A percentile compares a stretch with the other conserved stretches of the same genome.
These are phyloP conservation scores for Olyra latifolia DNA, from an alignment of 176 grass and related monocot genomes.

Conservation along the genomic window DNA sequence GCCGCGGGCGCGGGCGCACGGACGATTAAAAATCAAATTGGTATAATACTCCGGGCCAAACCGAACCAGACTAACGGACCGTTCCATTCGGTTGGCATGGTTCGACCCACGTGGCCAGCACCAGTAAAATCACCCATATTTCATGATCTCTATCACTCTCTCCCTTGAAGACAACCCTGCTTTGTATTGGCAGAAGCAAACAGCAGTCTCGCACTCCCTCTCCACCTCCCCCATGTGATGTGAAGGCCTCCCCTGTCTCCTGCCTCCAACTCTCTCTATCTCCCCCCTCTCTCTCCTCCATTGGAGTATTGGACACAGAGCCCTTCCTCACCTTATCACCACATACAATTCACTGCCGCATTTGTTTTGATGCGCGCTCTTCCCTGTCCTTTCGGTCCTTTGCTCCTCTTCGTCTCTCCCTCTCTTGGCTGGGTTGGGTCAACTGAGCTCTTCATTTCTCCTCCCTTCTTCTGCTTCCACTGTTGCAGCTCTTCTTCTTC, in stretches of 20 bases:
- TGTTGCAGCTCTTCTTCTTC: conserved; percentile 31
- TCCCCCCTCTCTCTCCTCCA: background rate
- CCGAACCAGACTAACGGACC: too few species aligned
- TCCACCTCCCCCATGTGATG: conserved; percentile 51
- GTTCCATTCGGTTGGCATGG: too few species aligned
- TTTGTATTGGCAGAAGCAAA: conserved; percentile 46
- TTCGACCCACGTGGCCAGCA: too few species aligned
- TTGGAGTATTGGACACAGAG: conserved; percentile 43
- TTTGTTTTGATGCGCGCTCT: conserved; percentile 40
- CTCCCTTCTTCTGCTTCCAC: conserved; percentile 17
- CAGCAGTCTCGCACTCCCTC: conserved; percentile 9
- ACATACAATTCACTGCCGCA: conserved; percentile 21
- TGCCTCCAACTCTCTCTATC: background rate
- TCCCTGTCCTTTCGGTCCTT: background rate
- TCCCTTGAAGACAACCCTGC: background rate
- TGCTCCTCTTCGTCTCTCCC: background rate
- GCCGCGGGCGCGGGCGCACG: too few species aligned
- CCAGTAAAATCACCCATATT: too few species aligned
- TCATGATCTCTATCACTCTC: background rate
- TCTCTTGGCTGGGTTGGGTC: background rate
- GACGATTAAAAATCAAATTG: too few species aligned
- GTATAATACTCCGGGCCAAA: too few species aligned
- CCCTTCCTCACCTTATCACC: conserved; percentile 30
- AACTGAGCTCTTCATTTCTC: conserved; percentile 16
- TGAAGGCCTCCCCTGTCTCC: conserved; percentile 21